phyloP scores from a whole-genome alignment of 345 rosid species.

The Citrus cavaleriei region DNA sequence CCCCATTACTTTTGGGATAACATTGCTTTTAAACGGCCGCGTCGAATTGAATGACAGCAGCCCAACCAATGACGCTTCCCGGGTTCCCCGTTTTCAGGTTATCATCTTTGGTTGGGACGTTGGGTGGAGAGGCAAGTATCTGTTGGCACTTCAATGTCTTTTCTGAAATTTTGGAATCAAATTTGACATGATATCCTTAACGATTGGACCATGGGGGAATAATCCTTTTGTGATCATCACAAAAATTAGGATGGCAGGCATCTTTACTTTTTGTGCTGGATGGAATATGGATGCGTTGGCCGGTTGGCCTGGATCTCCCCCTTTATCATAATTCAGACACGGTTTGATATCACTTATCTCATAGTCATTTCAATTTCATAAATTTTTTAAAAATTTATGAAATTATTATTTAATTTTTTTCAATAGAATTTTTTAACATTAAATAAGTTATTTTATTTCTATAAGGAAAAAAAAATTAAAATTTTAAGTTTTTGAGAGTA shows the following conservation, averaged over 20 bases:
- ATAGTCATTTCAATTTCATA: no score
- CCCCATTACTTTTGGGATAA: background rate
- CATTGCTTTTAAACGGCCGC: background rate
- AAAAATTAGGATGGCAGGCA: background rate
- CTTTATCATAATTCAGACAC: no score
- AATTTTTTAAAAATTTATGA: no score
- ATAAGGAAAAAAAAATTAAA: no score
- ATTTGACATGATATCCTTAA: background rate
- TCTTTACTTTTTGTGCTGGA: background rate
- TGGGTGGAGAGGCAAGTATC: background rate
- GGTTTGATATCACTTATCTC: no score
- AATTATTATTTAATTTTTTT: fast-evolving
- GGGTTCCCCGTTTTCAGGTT: no score
- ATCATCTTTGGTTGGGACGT: background rate
- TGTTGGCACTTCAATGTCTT: background rate
- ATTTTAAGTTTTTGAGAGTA: no score
- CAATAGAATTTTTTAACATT: no score
- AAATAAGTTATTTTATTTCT: no score
- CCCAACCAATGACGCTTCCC: background rate
- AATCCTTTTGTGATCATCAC: background rate
- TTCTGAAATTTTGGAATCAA: background rate
- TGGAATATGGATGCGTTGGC: no score
- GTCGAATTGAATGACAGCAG: background rate
- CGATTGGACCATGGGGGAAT: background rate
- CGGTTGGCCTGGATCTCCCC: no score